A percentile compares a stretch with the other conserved stretches of the same genome.
Evolutionary conservation across 805 yeast genomes (phyloP).

Genomic region (Wickerhamomyces kurtzmanii): DNA sequence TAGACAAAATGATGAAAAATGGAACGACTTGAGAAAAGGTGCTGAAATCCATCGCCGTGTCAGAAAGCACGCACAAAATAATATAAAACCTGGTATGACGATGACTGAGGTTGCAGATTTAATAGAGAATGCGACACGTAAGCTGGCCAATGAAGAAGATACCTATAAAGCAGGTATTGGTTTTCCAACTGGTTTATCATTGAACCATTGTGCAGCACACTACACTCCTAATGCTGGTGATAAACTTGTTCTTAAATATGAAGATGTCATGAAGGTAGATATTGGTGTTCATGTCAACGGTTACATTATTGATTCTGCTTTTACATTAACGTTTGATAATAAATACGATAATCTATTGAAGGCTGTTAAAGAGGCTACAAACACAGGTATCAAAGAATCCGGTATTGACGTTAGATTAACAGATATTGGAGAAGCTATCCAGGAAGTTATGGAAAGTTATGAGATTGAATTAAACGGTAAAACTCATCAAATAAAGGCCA

Average conservation of each 20-base stretch:
- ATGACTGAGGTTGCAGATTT: conserved; percentile 84
- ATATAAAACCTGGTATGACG: conserved; percentile 83
- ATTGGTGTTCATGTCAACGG: conserved; percentile 97
- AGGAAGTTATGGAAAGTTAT: conserved; percentile 95
- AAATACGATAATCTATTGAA: conserved; percentile 70
- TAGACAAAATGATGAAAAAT: conserved; percentile 43
- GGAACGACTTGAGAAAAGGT: conserved; percentile 90
- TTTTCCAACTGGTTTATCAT: conserved; percentile 94
- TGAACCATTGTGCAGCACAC: conserved; percentile 95
- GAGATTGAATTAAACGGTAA: conserved; percentile 89
- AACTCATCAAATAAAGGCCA: conserved; percentile 75
- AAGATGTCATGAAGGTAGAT: conserved; percentile 95
- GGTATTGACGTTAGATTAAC: conserved; percentile 94
- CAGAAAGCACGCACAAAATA: conserved; percentile 64
- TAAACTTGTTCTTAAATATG: conserved; percentile 65
- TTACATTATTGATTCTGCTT: conserved; percentile 88
- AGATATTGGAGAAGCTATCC: conserved; percentile 92
- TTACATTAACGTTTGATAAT: conserved; percentile 80
- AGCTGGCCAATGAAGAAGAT: conserved; percentile 52
- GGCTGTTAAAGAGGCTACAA: conserved; percentile 90
- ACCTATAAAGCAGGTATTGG: conserved; percentile 81
- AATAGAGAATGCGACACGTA: conserved; percentile 78
- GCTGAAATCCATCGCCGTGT: conserved; percentile 95
- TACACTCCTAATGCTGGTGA: conserved; percentile 97
- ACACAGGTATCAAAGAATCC: conserved; percentile 85